Base-by-base conservation (phyloP, 2,329 filamentous ascomycete genomes). In the Thermochaetoides dissita region DNA sequence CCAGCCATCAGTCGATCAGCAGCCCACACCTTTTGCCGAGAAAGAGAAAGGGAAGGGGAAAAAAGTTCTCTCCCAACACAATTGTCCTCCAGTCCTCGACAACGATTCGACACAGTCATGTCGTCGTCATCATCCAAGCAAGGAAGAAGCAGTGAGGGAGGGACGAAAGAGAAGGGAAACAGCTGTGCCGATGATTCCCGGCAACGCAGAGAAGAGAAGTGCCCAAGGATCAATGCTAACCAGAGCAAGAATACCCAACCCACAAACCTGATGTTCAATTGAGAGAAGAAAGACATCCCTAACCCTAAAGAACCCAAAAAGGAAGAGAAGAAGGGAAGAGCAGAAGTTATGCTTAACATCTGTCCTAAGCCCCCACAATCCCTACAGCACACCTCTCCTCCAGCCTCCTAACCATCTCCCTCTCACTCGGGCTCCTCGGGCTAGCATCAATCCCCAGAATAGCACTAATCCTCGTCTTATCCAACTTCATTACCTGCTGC, bases 391-490 rank as follows among this genome's bases (percentile, higher is more conserved):
- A 59, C 39, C 66, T 60, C 53, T 68, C 65, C 52, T 76, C 73
- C 53, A 75, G 60, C 49, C 70, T 61, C 52, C 71, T 66, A 43
- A 75, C 69, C 55, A 75, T 61, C 56, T 76, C 72, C 51, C 72
- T 63, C 59, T 76, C 73, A 51, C 67, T 67, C 34, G 71, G 71
- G 51, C 69, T 74, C 34, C 72, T 61, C 17, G 72, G 72, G 54
- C 72, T 71, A 34, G 71, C 68, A 51, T 76, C 72, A 48, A 74
- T 74, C 34, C 73, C 74, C 24, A 79, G 62, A 43, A 80, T 74
- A 31, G 75, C 73, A 36, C 74, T 75, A 50, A 80, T 79, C 50
- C 74, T 66, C 32, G 74, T 79, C 65, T 67, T 73, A 51, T 76
- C 72, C 41, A 5, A 24, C 17, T 24, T 24, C 17, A 24, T 24